A percentile compares a stretch with the other conserved stretches of the same genome.
Evolutionary conservation across 164 flowering plant species (phyloP).

Genomic region (Cinnamomum micranthum): DNA sequence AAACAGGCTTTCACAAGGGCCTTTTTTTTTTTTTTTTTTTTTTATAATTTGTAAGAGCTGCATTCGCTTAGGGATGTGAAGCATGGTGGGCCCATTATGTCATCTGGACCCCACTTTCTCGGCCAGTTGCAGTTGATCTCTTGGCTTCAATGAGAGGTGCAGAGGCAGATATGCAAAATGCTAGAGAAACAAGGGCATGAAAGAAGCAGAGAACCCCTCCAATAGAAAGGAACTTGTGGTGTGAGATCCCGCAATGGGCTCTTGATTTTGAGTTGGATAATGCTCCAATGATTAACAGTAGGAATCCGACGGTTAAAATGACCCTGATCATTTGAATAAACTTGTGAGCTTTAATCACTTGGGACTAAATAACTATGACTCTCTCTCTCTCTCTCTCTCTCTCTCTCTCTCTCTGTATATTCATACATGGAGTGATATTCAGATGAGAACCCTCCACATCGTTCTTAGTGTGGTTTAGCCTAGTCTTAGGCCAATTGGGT

Average conservation of each 20-base stretch:
- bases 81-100: not conserved
- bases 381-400: too few species aligned
- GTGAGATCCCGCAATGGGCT: constrained; percentile 67
- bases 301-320: constrained; percentile 53
- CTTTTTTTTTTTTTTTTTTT: too few species aligned
- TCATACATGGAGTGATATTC: too few species aligned
- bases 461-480: too few species aligned
- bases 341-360: too few species aligned
- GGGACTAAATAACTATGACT: too few species aligned
- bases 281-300: constrained; percentile 64
- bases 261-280: constrained; percentile 60
- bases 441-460: too few species aligned
- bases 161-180: constrained; percentile 57
- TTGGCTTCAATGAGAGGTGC: constrained; percentile 22
- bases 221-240: constrained; percentile 64
- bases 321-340: constrained; percentile 41
- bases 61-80: not conserved
- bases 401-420: too few species aligned
- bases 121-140: not conserved
- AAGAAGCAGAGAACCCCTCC: constrained; percentile 87
- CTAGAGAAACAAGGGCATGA: constrained; percentile 63
- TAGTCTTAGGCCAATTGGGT: too few species aligned
- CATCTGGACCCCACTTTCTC: not conserved
- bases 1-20: too few species aligned
- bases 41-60: too few species aligned